Conservation (phyloP, 2,329 filamentous ascomycete species). For the Calycina herbarum region DNA sequence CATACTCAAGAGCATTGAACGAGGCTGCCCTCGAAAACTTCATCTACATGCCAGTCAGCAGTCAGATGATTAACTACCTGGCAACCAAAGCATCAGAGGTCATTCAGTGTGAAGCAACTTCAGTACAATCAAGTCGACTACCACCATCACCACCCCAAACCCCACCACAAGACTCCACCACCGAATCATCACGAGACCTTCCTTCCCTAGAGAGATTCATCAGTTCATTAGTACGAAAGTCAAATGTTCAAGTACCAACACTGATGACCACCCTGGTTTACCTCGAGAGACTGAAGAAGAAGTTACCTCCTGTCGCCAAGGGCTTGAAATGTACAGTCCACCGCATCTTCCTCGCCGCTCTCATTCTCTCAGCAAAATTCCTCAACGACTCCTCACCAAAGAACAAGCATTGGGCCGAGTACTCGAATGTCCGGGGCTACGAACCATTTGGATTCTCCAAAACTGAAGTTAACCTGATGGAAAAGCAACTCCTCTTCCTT, state of each 20-base stretch:
- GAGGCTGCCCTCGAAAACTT: slow-evolving; percentile 77
- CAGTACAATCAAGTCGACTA: slow-evolving; percentile 49
- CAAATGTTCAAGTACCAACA: slow-evolving; percentile 95
- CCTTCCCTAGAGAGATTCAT: slow-evolving; percentile 91
- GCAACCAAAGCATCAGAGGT: slow-evolving; percentile 73
- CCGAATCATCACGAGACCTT: slow-evolving; percentile 44
- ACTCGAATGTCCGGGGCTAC: slow-evolving; percentile 69
- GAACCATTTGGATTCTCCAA: slow-evolving; percentile 85
- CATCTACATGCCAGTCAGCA: slow-evolving; percentile 72
- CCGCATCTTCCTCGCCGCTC: slow-evolving; percentile 89
- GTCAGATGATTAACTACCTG: slow-evolving; percentile 76
- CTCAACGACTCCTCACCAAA: slow-evolving; percentile 98
- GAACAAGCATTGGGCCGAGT: slow-evolving; percentile 99
- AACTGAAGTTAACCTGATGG: slow-evolving; percentile 98
- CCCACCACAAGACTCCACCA: slow-evolving; percentile 45
- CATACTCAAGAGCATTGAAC: slow-evolving; percentile 46
- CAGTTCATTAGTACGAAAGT: slow-evolving; percentile 82
- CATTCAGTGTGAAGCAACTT: slow-evolving; percentile 71
- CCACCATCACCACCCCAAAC: slow-evolving; percentile 47
- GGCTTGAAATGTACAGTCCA: slow-evolving; percentile 96
- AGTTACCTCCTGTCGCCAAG: slow-evolving; percentile 90
- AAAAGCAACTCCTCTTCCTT: slow-evolving; percentile 94
- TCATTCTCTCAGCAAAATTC: slow-evolving; percentile 91
- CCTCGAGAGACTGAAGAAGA: slow-evolving; percentile 77
- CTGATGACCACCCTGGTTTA: slow-evolving; percentile 97